Evolutionary conservation across 306 rosid species (phyloP).

Genomic region (Trifolium fragiferum): DNA sequence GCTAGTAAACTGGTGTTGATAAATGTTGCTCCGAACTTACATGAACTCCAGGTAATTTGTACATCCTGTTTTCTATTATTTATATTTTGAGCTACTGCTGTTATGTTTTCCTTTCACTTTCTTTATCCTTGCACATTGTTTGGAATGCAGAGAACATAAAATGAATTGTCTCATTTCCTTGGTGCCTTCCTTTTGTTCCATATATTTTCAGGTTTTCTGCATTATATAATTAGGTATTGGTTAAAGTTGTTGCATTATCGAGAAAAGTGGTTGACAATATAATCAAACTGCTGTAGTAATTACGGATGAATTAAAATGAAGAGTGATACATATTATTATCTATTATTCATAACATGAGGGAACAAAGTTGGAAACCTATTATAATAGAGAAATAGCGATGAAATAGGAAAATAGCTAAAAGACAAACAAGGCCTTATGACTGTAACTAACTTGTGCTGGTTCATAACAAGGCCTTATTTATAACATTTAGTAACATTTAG

Average conservation of each 20-base stretch:
- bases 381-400: too few relatives aligned
- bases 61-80: slow-evolving; percentile 22
- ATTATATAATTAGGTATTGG: background rate
- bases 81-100: background rate
- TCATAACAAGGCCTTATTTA: too few relatives aligned
- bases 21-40: slow-evolving; percentile 90
- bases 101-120: slow-evolving; percentile 4
- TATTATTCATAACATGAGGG: background rate
- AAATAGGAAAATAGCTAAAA: too few relatives aligned
- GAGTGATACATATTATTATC: background rate
- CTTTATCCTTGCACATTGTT: slow-evolving; percentile 32
- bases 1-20: slow-evolving; percentile 84
- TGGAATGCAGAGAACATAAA: slow-evolving; percentile 18
- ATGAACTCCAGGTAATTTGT: slow-evolving; percentile 82
- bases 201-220: slow-evolving; percentile 24
- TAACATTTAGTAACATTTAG: too few relatives aligned
- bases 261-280: slow-evolving; percentile 23
- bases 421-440: too few relatives aligned
- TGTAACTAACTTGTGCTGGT: too few relatives aligned
- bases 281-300: slow-evolving; percentile 1
- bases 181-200: slow-evolving; percentile 28
- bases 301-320: background rate
- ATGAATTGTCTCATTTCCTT: slow-evolving; percentile 31
- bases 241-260: slow-evolving; percentile 18
- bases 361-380: background rate